A percentile compares a stretch with the other conserved stretches of the same genome.
These are phyloP conservation scores for Acacia acuminata DNA, from an alignment of 306 rosid species.

Conservation along the genomic window DNA sequence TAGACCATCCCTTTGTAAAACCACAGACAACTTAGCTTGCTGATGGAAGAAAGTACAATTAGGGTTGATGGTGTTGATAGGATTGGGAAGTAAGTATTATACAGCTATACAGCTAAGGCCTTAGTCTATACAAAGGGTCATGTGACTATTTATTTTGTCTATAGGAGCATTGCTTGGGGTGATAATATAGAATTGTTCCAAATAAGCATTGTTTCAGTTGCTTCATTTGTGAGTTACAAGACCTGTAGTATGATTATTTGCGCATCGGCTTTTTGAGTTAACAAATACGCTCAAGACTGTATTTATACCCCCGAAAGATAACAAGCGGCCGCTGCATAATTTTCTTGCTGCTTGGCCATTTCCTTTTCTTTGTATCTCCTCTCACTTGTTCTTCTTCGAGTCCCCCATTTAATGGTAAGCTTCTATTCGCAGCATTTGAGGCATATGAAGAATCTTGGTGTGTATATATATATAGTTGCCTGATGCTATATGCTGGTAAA, in stretches of 20 bases:
- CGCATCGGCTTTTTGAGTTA: constrained; percentile 87
- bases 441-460: background rate
- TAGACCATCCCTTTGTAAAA: background rate
- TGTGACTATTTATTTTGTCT: too few species aligned
- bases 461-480: background rate
- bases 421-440: constrained; percentile 20
- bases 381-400: constrained; percentile 62
- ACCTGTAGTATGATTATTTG: too few species aligned
- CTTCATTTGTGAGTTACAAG: too few species aligned
- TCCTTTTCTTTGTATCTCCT: constrained; percentile 62
- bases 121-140: too few species aligned
- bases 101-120: too few species aligned
- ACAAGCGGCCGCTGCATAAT: constrained; percentile 79
- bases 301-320: constrained; percentile 86
- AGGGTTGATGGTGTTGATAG: too few species aligned
- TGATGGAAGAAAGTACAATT: too few species aligned
- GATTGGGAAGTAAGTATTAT: too few species aligned
- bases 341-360: constrained; percentile 59
- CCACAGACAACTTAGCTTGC: too few species aligned
- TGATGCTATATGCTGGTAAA: background rate
- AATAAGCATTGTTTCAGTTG: too few species aligned
- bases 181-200: too few species aligned
- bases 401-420: constrained; percentile 68
- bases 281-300: constrained; percentile 82
- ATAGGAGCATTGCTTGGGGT: too few species aligned